These are phyloP conservation scores for Paraurostyla sp. DNA, from an alignment of 73 alveolate genomes.

Conservation along the genomic window DNA sequence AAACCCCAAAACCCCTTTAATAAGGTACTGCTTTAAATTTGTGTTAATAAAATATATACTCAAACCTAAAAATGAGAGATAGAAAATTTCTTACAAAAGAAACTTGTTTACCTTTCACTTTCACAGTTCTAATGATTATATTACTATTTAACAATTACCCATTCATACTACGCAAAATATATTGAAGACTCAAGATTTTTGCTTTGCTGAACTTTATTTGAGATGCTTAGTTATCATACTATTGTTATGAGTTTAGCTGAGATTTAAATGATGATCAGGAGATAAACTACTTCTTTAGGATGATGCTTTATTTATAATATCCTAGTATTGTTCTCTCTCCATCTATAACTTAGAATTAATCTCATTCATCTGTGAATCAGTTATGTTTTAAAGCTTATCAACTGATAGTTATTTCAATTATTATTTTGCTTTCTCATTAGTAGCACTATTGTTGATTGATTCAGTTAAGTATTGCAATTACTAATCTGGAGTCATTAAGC, in stretches of 20 bases:
- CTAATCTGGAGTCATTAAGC: background rate
- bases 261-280: background rate
- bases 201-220: background rate
- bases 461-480: background rate
- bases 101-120: too few relatives aligned
- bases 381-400: background rate
- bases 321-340: background rate
- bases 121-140: too few relatives aligned
- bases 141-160: too few relatives aligned
- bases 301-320: background rate
- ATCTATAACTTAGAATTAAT: background rate
- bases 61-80: too few relatives aligned
- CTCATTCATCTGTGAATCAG: constrained; percentile 1
- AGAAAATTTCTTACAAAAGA: too few relatives aligned
- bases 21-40: too few relatives aligned
- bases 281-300: constrained; percentile 9
- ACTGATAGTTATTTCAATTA: background rate
- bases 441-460: background rate
- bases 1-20: too few relatives aligned
- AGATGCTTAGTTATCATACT: background rate
- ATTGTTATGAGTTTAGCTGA: background rate
- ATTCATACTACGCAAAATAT: too few relatives aligned
- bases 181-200: constrained; percentile 1
- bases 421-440: background rate
- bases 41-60: too few relatives aligned